Base-by-base conservation (phyloP, 75 land plant genomes). In the Pinus tabuliformis region DNA sequence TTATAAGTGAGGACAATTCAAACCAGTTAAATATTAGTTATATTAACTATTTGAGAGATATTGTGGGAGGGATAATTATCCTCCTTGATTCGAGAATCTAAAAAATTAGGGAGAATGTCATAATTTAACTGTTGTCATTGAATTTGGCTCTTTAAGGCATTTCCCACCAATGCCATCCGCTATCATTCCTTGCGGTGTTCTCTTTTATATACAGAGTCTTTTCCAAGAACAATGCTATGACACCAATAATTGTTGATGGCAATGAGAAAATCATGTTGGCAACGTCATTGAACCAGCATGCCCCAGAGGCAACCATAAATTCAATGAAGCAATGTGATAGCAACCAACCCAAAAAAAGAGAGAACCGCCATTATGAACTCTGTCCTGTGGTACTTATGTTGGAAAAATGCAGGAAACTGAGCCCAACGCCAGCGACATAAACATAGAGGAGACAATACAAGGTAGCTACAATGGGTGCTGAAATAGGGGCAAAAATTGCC, bases 111-210 rank as follows among this genome's bases (percentile, higher is more conserved):
- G 52, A 6, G 9, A 45, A 45, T 45, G 52, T 45, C 7, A 6
- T 45, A 45, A 45, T 45, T 45, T 45, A 45, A 45, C 52, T 45
- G 42, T 7, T 45, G 52, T 45, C 52, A 45, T 45, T 7, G 52
- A 45, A 45, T 45, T 45, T 45, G 9, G 52, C 52, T 45, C 52
- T 45, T 7, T 45, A 45, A 45, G 9, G 89, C 68, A 84, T 95
- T 20, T 88, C 90, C 98, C 98, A 97, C 90, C 91, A 97, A 39
- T 81, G 87, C 80, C 78, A 78, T 9, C 99, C 98, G 17, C 96
- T 82, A 74, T 97, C 93, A 76, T 89, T 95, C 78, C 84, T 89
- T 11, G 81, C 71, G 1, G 86, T 36, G 63, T 21, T 79, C 59
- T 90, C 87, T 59, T 75, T 74, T 65, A 62, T 21, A 18, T 81